Conservation (phyloP, 768 basidiomycete species). For the Termitomyces sp. region DNA sequence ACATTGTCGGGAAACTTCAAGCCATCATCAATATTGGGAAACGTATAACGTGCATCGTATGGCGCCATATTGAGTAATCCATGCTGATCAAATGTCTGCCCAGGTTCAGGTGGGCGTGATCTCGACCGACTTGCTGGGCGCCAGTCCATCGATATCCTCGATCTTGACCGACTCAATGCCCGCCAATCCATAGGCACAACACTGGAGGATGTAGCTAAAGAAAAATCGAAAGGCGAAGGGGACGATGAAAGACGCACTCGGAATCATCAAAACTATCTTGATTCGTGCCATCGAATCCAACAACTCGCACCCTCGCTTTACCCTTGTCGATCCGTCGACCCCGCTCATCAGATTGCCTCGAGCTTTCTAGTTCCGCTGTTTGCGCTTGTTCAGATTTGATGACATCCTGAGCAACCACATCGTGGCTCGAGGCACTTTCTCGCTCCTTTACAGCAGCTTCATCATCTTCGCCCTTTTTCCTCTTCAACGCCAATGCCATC, state of each 20-base stretch:
- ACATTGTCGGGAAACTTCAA: conserved; percentile 23
- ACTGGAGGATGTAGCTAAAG: conserved; percentile 25
- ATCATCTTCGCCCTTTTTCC: conserved; percentile 75
- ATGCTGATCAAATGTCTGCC: conserved; percentile 44
- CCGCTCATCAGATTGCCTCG: conserved; percentile 41
- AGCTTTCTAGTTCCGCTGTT: conserved; percentile 16
- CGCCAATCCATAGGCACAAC: conserved; percentile 88
- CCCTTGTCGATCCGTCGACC: conserved; percentile 79
- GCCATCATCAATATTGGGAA: conserved; percentile 26
- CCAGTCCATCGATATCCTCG: conserved; percentile 92
- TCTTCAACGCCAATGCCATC: conserved; percentile 95
- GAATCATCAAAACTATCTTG: conserved; percentile 69
- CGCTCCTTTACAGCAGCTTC: conserved; percentile 18
- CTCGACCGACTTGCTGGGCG: conserved; percentile 72
- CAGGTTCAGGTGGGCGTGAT: conserved; percentile 63
- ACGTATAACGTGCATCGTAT: conserved; percentile 42
- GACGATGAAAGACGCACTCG: conserved; percentile 50
- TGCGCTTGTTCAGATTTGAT: conserved; percentile 17
- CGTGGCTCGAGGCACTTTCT: conserved; percentile 6
- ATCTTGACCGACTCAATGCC: conserved; percentile 85
- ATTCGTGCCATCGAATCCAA: conserved; percentile 76
- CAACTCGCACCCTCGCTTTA: conserved; percentile 69
- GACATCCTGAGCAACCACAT: conserved; percentile 10
- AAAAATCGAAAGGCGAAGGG: background rate
- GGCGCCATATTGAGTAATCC: conserved; percentile 22